Evolutionary conservation across 2,329 filamentous ascomycete genomes (phyloP), one percentile per base, ranked within the genome.

Genomic region (Ophiostoma perfectum): DNA sequence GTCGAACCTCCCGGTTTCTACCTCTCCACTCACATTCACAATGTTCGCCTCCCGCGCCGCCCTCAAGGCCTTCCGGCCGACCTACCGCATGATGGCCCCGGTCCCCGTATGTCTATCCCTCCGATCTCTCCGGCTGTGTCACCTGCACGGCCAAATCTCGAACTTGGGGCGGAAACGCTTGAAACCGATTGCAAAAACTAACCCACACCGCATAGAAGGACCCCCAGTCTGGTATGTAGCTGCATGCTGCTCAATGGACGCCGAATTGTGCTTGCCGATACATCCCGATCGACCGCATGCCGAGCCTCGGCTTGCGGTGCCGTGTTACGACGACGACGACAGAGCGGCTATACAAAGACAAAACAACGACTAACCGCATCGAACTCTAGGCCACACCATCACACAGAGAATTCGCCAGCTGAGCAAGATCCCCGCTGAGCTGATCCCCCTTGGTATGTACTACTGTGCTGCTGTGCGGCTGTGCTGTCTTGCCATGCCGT

Each of bases 341-440:
- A 58, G 18, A 27, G 5, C 47, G 7, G 11, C 18, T 5, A 27
- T 27, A n/a, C 11, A 64, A 36, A 14, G 5, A 45, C 65, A 39
- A 68, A 67, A n/a, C 42, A 38, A 47, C 27, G 42, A 62, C 68
- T 45, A 68, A 67, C 68, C 71, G 27, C 27, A 5, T 38, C 3
- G 1, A 41, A 62, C 12, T 72, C 73, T 75, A 99, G 95, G 92
- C 78, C 95, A 98, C 84, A 97, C 94, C 76, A 88, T 98, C 81
- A 97, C 94, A 74, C 95, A 98, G 84, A 92, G 94, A 79, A 85
- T 99, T 76, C 91, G 93, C 79, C 90, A 88, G 78, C 85, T 97
- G 77, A 93, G 90, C 86, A 88, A 89, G 82, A 90, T 98, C 77
- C 95, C 95, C 74, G 88, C 92, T 74, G 95, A 99, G 86, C 86